A percentile compares a stretch with the other conserved stretches of the same genome.
Conservation (phyloP, 2,329 filamentous ascomycete species). For the Hypoxylon sp. region DNA sequence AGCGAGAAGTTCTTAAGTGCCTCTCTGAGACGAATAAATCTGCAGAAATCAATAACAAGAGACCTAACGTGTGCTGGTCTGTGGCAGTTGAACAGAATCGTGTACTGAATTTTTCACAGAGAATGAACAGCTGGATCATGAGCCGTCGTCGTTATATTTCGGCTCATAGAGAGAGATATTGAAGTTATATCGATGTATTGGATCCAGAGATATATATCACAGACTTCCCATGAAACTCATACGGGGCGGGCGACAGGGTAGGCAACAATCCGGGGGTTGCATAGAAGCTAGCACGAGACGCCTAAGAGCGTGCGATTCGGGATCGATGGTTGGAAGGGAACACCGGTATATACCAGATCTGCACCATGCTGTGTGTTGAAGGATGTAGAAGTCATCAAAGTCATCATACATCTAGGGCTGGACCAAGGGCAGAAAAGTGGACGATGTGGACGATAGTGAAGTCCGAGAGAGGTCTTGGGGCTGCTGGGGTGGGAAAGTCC, state of each 20-base stretch:
- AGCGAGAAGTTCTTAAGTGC: background rate
- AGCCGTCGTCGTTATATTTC: conserved; percentile 24
- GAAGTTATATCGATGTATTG: conserved; percentile 5
- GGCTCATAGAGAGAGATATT: conserved; percentile 19
- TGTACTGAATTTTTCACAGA: conserved; percentile 11
- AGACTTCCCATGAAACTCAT: conserved; percentile 20
- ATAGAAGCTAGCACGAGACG: conserved; percentile 24
- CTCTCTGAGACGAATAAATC: background rate
- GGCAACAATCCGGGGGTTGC: conserved; percentile 8
- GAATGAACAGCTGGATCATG: conserved; percentile 27
- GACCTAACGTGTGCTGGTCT: conserved; percentile 44
- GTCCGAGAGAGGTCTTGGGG: conserved; percentile 27
- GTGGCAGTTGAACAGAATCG: conserved; percentile 1
- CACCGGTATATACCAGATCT: conserved; percentile 38
- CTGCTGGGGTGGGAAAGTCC: conserved; percentile 45
- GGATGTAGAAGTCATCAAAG: conserved; percentile 53
- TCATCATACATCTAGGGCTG: conserved; percentile 50
- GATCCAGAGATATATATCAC: conserved; percentile 2
- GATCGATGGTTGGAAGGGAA: conserved; percentile 17
- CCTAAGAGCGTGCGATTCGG: conserved; percentile 43
- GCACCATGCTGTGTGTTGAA: conserved; percentile 38
- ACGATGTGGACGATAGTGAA: conserved; percentile 20
- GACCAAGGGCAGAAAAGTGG: conserved; percentile 13
- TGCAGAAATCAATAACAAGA: conserved; percentile 3
- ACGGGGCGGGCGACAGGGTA: background rate